phyloP scores from a whole-genome alignment of 139 green algal genomes.

The Closterium sp. region DNA sequence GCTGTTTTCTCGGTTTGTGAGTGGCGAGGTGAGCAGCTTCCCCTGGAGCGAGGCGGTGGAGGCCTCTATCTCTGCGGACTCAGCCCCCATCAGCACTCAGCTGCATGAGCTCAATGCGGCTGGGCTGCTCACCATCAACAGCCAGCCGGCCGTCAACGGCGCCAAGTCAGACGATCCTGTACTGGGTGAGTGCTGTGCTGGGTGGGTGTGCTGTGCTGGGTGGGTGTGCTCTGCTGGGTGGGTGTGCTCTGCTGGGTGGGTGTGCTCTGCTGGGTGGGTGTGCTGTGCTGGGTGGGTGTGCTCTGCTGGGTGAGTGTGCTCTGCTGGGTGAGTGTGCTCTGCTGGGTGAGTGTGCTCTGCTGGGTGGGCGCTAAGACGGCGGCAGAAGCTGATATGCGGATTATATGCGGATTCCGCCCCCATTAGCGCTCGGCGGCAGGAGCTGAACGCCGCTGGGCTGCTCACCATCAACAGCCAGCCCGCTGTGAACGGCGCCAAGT shows the following conservation, averaged over 20 bases:
- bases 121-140: constrained; percentile 78
- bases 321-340: no score
- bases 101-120: constrained; percentile 57
- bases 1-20: constrained; percentile 67
- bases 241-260: no score
- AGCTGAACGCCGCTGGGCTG: constrained; percentile 60
- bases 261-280: no score
- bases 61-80: constrained; percentile 58
- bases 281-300: no score
- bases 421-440: constrained; percentile 56
- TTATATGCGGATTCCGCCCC: neutral
- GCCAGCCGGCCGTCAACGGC: constrained; percentile 72
- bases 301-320: no score
- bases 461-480: constrained; percentile 81
- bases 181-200: constrained; percentile 58
- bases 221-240: no score
- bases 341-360: no score
- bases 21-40: constrained; percentile 68
- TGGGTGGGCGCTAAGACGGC: no score
- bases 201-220: no score
- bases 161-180: constrained; percentile 53
- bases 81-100: constrained; percentile 49
- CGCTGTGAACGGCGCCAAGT: constrained; percentile 64
- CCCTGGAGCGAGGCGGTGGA: constrained; percentile 75
- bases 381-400: no score